Conservation (phyloP, 345 rosid genomes). For the Mangifera indica region DNA sequence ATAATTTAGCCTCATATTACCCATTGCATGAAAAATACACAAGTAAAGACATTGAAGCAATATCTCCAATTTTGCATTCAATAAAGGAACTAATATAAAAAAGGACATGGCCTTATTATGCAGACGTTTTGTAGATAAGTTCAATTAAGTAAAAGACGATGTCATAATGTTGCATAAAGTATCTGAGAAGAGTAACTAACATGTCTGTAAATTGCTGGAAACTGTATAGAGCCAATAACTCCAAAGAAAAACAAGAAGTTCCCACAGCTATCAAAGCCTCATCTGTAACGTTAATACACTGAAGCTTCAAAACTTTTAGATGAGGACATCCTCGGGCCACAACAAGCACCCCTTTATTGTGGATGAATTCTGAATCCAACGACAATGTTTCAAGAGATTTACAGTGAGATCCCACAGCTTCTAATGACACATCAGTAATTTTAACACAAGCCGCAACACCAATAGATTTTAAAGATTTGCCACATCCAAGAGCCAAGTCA, state of each 20-base stretch:
- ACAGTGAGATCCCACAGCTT: slow-evolving; percentile 72
- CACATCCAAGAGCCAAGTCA: slow-evolving; percentile 57
- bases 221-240: slow-evolving; percentile 69
- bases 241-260: slow-evolving; percentile 55
- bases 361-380: slow-evolving; percentile 79
- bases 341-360: slow-evolving; percentile 63
- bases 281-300: slow-evolving; percentile 71
- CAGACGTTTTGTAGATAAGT: neutral
- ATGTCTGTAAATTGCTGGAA: slow-evolving; percentile 76
- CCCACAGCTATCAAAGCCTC: slow-evolving; percentile 72
- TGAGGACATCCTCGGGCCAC: slow-evolving; percentile 72
- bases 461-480: slow-evolving; percentile 67
- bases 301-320: slow-evolving; percentile 73
- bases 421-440: slow-evolving; percentile 67
- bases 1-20: neutral
- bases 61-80: neutral
- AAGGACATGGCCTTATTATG: neutral
- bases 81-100: slow-evolving; percentile 3
- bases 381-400: slow-evolving; percentile 59
- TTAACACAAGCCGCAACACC: slow-evolving; percentile 86
- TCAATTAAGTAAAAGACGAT: neutral
- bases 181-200: slow-evolving; percentile 40
- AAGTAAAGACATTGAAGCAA: neutral
- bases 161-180: neutral
- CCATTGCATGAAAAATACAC: neutral